Evolutionary conservation across 2,329 filamentous ascomycete genomes (phyloP).

Genomic region (Cadophora luteo-olivacea): DNA sequence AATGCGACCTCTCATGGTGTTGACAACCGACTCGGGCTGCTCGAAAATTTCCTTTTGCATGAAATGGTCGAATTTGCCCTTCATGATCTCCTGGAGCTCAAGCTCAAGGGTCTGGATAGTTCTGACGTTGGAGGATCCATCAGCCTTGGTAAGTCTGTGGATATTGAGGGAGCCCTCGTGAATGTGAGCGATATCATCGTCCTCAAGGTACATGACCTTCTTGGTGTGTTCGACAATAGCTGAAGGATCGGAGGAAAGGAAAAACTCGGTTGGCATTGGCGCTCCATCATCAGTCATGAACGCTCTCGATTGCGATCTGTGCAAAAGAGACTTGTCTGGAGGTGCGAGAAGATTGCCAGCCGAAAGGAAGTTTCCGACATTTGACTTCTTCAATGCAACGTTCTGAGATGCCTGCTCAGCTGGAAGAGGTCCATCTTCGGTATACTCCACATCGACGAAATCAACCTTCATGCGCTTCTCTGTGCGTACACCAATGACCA

Average conservation of each 20-base stretch:
- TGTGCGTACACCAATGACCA: slow-evolving; percentile 96
- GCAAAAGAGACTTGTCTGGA: slow-evolving; percentile 95
- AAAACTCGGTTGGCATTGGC: slow-evolving; percentile 98
- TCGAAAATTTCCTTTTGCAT: slow-evolving; percentile 99
- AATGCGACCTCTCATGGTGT: slow-evolving; percentile 99
- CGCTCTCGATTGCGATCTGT: slow-evolving; percentile 96
- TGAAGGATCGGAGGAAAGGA: slow-evolving; percentile 97
- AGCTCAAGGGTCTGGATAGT: slow-evolving; percentile 98
- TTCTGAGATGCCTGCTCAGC: slow-evolving; percentile 97
- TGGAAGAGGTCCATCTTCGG: slow-evolving; percentile 80
- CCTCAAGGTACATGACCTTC: slow-evolving; percentile 99
- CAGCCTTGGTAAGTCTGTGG: slow-evolving; percentile 95
- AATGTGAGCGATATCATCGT: slow-evolving; percentile 99
- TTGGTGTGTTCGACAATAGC: slow-evolving; percentile 99
- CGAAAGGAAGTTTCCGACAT: slow-evolving; percentile 68
- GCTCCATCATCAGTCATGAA: slow-evolving; percentile 99
- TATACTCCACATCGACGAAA: slow-evolving; percentile 98
- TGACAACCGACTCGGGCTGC: slow-evolving; percentile 98
- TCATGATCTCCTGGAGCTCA: slow-evolving; percentile 99
- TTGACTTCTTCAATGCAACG: slow-evolving; percentile 91
- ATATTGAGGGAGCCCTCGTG: slow-evolving; percentile 99
- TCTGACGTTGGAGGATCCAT: slow-evolving; percentile 95
- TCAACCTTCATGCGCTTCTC: slow-evolving; percentile 99
- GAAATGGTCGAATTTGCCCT: slow-evolving; percentile 99
- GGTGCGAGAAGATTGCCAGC: slow-evolving; percentile 79